Evolutionary conservation across 1,284 basidiomycete genomes (phyloP).

Genomic region (Tylopilus orsonianus): DNA sequence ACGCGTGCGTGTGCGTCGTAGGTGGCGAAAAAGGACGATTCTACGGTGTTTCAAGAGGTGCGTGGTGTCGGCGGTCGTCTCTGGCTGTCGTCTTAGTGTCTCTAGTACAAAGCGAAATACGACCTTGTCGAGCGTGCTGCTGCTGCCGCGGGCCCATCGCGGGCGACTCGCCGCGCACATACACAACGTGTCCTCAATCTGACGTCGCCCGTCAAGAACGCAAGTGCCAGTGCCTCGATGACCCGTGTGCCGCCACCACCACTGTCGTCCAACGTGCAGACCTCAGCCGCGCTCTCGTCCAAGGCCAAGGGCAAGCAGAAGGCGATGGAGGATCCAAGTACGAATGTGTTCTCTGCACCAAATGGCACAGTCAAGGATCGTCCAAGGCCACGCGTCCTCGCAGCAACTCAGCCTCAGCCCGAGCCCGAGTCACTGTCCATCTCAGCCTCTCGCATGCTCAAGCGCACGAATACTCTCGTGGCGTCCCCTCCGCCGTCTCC

Average conservation of each 20-base stretch:
- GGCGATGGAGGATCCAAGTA: conserved; percentile 36
- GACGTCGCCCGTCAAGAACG: conserved; percentile 23
- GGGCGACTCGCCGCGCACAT: conserved; percentile 63
- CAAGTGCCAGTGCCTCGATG: neutral
- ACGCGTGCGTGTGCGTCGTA: conserved; percentile 26
- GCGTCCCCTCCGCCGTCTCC: conserved; percentile 23
- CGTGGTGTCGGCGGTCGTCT: conserved; percentile 26
- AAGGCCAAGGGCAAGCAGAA: conserved; percentile 37
- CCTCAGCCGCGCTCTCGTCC: conserved; percentile 16
- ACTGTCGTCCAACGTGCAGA: neutral
- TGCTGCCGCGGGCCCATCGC: conserved; percentile 46
- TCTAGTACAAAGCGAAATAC: conserved; percentile 59
- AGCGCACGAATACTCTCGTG: conserved; percentile 16
- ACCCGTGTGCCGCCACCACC: conserved; percentile 9
- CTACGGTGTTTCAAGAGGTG: conserved; percentile 72
- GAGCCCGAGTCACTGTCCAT: conserved; percentile 17
- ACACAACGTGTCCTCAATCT: conserved; percentile 51
- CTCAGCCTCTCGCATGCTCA: conserved; percentile 12
- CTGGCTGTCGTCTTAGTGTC: conserved; percentile 3
- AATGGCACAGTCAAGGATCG: conserved; percentile 19
- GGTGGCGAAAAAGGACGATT: conserved; percentile 74
- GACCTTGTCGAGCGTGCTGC: conserved; percentile 58
- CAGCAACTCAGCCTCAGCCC: neutral
- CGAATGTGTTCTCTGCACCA: conserved; percentile 2
- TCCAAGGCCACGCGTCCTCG: conserved; percentile 4